Percentiles rank a stretch among this genome's conserved stretches.
Evolutionary conservation across 768 basidiomycete species (phyloP).

Genomic region (Suillus hirtellus): DNA sequence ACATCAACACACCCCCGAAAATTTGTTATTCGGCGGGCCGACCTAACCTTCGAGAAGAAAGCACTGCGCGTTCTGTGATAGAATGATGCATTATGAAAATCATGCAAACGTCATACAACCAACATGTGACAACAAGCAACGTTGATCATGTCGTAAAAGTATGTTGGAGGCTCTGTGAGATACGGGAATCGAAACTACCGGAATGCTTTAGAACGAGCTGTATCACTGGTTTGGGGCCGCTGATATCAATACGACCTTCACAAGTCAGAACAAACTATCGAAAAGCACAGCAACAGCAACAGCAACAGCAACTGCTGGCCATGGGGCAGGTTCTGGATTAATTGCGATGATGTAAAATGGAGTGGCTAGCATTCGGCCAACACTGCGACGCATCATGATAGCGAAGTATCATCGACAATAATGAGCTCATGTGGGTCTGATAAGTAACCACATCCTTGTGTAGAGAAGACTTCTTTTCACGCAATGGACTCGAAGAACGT

Average conservation of each 20-base stretch:
- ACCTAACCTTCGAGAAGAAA: background rate
- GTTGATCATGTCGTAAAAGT: background rate
- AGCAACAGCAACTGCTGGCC: background rate
- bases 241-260: background rate
- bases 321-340: too few species aligned
- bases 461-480: background rate
- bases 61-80: background rate
- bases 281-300: background rate
- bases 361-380: background rate
- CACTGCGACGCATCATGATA: background rate
- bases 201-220: background rate
- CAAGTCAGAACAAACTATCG: background rate
- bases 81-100: background rate
- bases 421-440: background rate
- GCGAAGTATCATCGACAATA: background rate
- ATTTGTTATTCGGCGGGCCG: background rate
- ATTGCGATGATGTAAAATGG: background rate
- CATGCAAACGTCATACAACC: background rate
- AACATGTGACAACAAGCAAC: background rate
- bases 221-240: background rate
- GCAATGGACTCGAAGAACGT: background rate
- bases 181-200: background rate
- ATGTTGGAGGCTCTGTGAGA: background rate
- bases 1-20: background rate
- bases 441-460: background rate